A percentile compares a stretch with the other conserved stretches of the same genome.
Evolutionary conservation across 2,329 filamentous ascomycete species (phyloP).

Genomic region (Aspergillus calidoustus): DNA sequence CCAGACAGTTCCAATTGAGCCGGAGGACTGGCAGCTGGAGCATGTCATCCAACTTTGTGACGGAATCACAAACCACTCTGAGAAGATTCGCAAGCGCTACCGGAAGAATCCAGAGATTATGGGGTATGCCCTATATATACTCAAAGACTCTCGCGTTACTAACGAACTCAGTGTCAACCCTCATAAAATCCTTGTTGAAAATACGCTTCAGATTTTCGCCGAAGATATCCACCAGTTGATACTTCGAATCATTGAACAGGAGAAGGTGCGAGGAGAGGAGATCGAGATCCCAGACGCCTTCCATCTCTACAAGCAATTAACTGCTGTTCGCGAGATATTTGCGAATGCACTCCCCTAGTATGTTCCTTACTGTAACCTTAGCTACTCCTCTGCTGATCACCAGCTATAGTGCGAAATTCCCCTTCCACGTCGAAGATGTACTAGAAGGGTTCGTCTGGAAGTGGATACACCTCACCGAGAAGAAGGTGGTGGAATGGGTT

Average conservation of each 20-base stretch:
- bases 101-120: slow-evolving; percentile 84
- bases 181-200: slow-evolving; percentile 74
- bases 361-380: slow-evolving; percentile 20
- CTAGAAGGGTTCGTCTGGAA: slow-evolving; percentile 94
- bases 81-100: slow-evolving; percentile 92
- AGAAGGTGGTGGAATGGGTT: slow-evolving; percentile 79
- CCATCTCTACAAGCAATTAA: slow-evolving; percentile 85
- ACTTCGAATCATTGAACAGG: slow-evolving; percentile 74
- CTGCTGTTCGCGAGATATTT: slow-evolving; percentile 83
- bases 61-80: slow-evolving; percentile 79
- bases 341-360: slow-evolving; percentile 70
- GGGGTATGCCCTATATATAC: slow-evolving; percentile 56
- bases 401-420: slow-evolving; percentile 63
- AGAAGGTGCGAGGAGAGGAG: slow-evolving; percentile 71
- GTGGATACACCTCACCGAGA: slow-evolving; percentile 84
- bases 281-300: slow-evolving; percentile 92
- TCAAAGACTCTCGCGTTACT: slow-evolving; percentile 24
- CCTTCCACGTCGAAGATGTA: slow-evolving; percentile 83
- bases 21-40: slow-evolving; percentile 85
- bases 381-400: background rate
- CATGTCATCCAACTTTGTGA: slow-evolving; percentile 90
- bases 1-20: slow-evolving; percentile 76
- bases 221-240: slow-evolving; percentile 87
- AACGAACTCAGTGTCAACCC: slow-evolving; percentile 55
- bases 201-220: slow-evolving; percentile 87